Evolutionary conservation across 768 basidiomycete species (phyloP).

Genomic region (Arthromyces matolae): DNA sequence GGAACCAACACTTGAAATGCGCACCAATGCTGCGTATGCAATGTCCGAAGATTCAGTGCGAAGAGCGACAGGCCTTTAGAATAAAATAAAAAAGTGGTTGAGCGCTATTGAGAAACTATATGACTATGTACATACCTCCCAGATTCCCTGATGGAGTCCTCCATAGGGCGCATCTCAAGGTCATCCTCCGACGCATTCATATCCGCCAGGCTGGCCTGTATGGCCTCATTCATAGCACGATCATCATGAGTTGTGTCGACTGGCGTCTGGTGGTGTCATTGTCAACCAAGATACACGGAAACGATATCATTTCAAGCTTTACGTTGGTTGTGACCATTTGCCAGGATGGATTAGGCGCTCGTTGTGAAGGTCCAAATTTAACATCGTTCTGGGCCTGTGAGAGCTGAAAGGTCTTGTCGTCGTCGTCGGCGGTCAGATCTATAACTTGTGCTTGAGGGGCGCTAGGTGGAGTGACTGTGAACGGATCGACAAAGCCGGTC

Average conservation of each 20-base stretch:
- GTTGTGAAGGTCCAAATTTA: conserved; percentile 55
- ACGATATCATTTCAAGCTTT: conserved; percentile 17
- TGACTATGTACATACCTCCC: conserved; percentile 39
- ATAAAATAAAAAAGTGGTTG: neutral
- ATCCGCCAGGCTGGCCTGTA: conserved; percentile 65
- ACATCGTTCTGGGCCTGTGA: conserved; percentile 43
- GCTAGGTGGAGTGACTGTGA: conserved; percentile 6
- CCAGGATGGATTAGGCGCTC: conserved; percentile 65
- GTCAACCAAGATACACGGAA: conserved; percentile 2
- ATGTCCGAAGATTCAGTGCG: conserved; percentile 51
- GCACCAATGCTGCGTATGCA: conserved; percentile 58
- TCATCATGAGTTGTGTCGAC: conserved; percentile 47
- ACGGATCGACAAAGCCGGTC: conserved; percentile 15
- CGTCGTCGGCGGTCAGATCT: conserved; percentile 62
- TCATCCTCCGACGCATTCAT: conserved; percentile 44
- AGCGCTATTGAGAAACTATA: neutral
- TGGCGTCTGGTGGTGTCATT: conserved; percentile 29
- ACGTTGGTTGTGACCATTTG: conserved; percentile 70
- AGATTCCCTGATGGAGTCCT: conserved; percentile 51
- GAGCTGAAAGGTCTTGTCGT: conserved; percentile 50
- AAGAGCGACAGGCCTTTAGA: conserved; percentile 62
- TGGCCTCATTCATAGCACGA: conserved; percentile 62
- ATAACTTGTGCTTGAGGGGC: conserved; percentile 34
- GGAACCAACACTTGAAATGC: conserved; percentile 13
- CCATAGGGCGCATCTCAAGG: conserved; percentile 47